phyloP scores from a whole-genome alignment of 1,284 basidiomycete species.

The Malassezia brasiliensis region DNA sequence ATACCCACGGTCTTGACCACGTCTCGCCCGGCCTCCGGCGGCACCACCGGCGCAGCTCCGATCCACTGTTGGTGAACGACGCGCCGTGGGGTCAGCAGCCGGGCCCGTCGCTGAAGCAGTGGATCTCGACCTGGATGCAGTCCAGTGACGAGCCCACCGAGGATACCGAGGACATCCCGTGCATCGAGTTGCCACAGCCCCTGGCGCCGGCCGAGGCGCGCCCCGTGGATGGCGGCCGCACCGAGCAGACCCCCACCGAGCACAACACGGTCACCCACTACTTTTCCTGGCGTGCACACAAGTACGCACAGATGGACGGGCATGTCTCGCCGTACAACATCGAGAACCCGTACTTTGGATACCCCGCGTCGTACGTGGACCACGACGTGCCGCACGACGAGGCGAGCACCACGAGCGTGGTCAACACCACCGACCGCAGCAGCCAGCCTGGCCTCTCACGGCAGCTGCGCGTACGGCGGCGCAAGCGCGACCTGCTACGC shows the following conservation, averaged over 20 bases:
- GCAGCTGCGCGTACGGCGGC: conserved; percentile 27
- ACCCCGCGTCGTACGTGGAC: conserved; percentile 53
- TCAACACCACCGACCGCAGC: conserved; percentile 10
- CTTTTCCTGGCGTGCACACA: conserved; percentile 37
- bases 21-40: background rate
- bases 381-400: conserved; percentile 3
- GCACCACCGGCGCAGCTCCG: background rate
- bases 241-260: background rate
- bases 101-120: background rate
- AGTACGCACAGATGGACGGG: conserved; percentile 28
- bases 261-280: conserved; percentile 15
- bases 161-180: background rate
- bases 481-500: conserved; percentile 41
- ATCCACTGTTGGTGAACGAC: background rate
- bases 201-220: background rate
- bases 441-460: conserved; percentile 1
- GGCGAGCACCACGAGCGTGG: conserved; percentile 5
- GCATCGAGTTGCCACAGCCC: background rate
- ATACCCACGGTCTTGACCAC: too few species aligned
- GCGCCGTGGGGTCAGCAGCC: background rate
- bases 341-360: conserved; percentile 73
- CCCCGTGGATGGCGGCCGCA: background rate
- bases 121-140: background rate
- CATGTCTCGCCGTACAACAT: conserved; percentile 48
- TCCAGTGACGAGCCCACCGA: background rate